Conservation (phyloP, 257 asterid species). For the Capsicum pubescens region DNA sequence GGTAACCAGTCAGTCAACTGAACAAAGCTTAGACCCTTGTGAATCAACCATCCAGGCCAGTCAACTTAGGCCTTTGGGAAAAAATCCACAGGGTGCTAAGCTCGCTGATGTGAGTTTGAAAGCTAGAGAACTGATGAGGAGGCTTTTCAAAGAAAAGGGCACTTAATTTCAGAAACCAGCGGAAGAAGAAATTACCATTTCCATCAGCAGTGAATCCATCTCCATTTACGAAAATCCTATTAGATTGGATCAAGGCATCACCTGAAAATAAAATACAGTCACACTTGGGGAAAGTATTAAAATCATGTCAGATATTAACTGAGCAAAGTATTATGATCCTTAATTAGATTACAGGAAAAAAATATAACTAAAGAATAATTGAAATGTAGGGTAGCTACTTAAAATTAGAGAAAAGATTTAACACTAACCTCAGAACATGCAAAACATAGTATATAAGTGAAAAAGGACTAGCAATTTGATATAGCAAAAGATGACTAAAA, state of each 20-base stretch:
- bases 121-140: neutral
- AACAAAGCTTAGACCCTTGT: neutral
- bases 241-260: slow-evolving; percentile 8
- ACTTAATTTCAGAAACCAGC: slow-evolving; percentile 7
- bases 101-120: neutral
- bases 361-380: neutral
- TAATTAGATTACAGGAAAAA: neutral
- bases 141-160: slow-evolving; percentile 5
- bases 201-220: slow-evolving; percentile 34
- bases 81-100: neutral
- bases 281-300: neutral
- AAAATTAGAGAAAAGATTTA: slow-evolving; percentile 6
- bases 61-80: neutral
- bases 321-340: neutral
- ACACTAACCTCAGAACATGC: neutral
- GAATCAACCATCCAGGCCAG: neutral
- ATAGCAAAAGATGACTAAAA: slow-evolving; percentile 11
- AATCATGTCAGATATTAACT: slow-evolving; percentile 15
- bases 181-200: slow-evolving; percentile 47
- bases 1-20: neutral
- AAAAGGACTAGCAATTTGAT: slow-evolving; percentile 15
- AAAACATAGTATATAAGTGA: slow-evolving; percentile 8
- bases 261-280: slow-evolving; percentile 25
- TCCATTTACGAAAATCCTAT: slow-evolving; percentile 33
- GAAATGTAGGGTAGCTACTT: neutral